These are phyloP conservation scores for Phytophthora megakarya DNA, from an alignment of 352 stramenopile species.

Conservation along the genomic window DNA sequence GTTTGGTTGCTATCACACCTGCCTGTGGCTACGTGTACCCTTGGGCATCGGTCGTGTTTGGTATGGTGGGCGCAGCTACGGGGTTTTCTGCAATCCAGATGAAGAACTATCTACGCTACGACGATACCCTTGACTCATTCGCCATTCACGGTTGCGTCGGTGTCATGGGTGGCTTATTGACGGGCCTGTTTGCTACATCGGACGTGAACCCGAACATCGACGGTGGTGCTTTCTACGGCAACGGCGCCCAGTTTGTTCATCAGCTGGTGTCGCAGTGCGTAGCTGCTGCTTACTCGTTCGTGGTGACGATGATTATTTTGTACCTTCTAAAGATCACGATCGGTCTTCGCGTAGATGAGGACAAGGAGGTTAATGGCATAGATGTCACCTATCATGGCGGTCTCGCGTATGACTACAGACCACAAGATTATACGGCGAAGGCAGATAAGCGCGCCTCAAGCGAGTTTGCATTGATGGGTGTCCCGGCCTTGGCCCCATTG, in stretches of 20 bases:
- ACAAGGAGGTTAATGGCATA: constrained; percentile 80
- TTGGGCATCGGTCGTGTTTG: constrained; percentile 74
- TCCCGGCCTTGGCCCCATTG: constrained; percentile 11
- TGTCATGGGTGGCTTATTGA: constrained; percentile 65
- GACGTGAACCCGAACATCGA: constrained; percentile 63
- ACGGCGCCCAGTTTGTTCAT: constrained; percentile 49
- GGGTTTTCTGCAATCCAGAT: constrained; percentile 62
- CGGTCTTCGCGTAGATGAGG: constrained; percentile 71
- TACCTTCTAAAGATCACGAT: constrained; percentile 73
- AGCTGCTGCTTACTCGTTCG: constrained; percentile 64
- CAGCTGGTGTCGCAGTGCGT: constrained; percentile 65
- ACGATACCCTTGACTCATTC: constrained; percentile 86
- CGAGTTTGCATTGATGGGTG: constrained; percentile 27
- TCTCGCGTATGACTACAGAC: constrained; percentile 62
- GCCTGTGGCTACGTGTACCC: constrained; percentile 74
- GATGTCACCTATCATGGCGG: constrained; percentile 82
- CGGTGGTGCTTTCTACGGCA: constrained; percentile 60
- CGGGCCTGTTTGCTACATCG: constrained; percentile 69
- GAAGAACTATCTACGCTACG: constrained; percentile 73
- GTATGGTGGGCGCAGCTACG: constrained; percentile 57
- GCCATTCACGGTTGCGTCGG: constrained; percentile 73
- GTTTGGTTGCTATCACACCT: constrained; percentile 73
- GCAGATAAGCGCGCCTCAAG: constrained; percentile 9
- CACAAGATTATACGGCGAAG: constrained; percentile 22
- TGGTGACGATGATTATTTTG: constrained; percentile 75